Conservation (phyloP, 1,284 basidiomycete species). For the Ustilago crameri region DNA sequence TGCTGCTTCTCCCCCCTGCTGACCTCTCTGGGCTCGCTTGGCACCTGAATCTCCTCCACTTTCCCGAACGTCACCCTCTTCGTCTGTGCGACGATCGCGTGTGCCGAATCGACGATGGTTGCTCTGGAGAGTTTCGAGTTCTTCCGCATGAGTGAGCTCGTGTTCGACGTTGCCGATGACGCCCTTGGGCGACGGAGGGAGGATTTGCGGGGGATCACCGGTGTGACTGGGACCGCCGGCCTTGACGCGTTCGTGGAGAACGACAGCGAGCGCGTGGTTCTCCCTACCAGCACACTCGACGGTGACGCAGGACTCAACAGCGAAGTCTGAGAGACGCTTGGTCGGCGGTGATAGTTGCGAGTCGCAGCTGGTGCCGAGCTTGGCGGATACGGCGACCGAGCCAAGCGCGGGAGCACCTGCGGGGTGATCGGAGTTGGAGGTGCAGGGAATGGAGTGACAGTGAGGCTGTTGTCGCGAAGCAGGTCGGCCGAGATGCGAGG, state of each 20-base stretch:
- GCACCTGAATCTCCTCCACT: not conserved
- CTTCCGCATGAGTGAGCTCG: not conserved
- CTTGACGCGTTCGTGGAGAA: too few relatives aligned
- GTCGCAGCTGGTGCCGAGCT: too few relatives aligned
- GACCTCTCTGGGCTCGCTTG: not conserved
- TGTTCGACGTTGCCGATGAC: not conserved
- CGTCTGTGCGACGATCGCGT: not conserved
- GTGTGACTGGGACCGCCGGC: too few relatives aligned
- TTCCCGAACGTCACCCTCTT: not conserved
- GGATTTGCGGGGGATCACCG: not conserved
- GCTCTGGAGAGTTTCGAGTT: not conserved
- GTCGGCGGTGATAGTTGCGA: not conserved
- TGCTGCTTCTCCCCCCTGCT: too few relatives aligned
- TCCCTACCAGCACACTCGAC: not conserved
- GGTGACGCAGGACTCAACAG: too few relatives aligned
- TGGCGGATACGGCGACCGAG: too few relatives aligned
- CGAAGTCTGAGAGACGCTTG: not conserved
- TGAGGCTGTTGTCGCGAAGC: not conserved
- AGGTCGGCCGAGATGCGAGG: not conserved
- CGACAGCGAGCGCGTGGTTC: not conserved
- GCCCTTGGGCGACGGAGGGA: not conserved
- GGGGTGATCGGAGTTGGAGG: too few relatives aligned
- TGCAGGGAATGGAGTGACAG: conserved; percentile 3
- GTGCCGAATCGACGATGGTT: conserved; percentile 6
- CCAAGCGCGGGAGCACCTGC: too few relatives aligned